These are phyloP conservation scores for Colletotrichum tabaci DNA, from an alignment of 2,329 filamentous ascomycete species.

Conservation along the genomic window DNA sequence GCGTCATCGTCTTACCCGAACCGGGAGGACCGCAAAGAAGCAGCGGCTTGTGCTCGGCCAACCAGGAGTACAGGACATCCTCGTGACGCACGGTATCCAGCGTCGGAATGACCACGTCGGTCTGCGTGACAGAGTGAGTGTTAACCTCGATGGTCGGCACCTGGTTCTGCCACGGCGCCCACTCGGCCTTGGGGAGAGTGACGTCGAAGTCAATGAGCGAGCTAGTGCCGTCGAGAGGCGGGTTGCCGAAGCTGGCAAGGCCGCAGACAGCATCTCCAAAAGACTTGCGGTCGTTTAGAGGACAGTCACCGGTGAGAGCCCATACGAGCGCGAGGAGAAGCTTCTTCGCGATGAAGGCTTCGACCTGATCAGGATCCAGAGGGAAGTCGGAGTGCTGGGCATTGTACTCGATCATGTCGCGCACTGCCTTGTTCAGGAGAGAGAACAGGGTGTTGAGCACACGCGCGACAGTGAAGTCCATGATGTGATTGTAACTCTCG, in stretches of 20 bases:
- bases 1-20: constrained; percentile 99
- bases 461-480: constrained; percentile 95
- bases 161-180: constrained; percentile 94
- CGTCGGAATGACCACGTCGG: constrained; percentile 98
- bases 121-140: constrained; percentile 97
- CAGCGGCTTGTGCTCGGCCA: constrained; percentile 97
- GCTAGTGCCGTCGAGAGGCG: constrained; percentile 81
- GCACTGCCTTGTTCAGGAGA: constrained; percentile 92
- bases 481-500: constrained; percentile 89
- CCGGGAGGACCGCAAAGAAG: constrained; percentile 96
- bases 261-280: constrained; percentile 90
- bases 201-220: constrained; percentile 98
- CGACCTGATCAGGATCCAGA: constrained; percentile 89
- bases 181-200: constrained; percentile 86
- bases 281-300: constrained; percentile 85
- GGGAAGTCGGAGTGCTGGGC: constrained; percentile 94
- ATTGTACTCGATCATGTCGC: constrained; percentile 96
- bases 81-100: constrained; percentile 98
- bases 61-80: constrained; percentile 99
- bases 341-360: constrained; percentile 93
- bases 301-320: constrained; percentile 96
- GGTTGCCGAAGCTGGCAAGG: constrained; percentile 88
- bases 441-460: constrained; percentile 96
- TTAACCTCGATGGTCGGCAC: constrained; percentile 97
- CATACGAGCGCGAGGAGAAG: constrained; percentile 92